phyloP scores from a whole-genome alignment of 2,329 filamentous ascomycete species.

The Pestalotiopsis sp. region DNA sequence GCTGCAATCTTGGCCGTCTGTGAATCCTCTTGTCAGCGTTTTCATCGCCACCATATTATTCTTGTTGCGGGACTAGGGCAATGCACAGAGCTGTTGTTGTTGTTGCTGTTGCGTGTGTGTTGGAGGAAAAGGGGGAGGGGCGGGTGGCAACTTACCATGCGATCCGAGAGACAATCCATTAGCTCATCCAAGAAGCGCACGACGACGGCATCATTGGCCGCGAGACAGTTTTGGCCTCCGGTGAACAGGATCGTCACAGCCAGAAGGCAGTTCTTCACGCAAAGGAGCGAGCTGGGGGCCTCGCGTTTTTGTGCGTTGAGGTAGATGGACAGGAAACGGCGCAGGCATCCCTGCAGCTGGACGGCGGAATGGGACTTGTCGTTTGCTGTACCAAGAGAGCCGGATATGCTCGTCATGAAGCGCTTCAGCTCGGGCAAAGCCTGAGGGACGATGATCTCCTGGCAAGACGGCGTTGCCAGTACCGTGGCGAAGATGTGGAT shows the following conservation, averaged over 20 bases:
- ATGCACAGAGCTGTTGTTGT: no score
- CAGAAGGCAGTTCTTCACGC: slow-evolving; percentile 91
- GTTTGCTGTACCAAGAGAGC: slow-evolving; percentile 39
- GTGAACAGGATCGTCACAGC: slow-evolving; percentile 89
- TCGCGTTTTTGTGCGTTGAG: slow-evolving; percentile 77
- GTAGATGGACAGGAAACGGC: slow-evolving; percentile 81
- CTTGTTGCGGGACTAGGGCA: no score
- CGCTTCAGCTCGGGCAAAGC: slow-evolving; percentile 89
- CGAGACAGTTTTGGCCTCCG: slow-evolving; percentile 73
- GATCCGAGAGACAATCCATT: slow-evolving; percentile 79
- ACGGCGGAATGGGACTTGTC: slow-evolving; percentile 55
- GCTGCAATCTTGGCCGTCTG: slow-evolving; percentile 86
- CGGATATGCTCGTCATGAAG: slow-evolving; percentile 78
- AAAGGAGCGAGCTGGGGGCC: slow-evolving; percentile 74
- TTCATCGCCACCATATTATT: background rate
- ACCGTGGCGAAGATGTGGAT: slow-evolving; percentile 96
- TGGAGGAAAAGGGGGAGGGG: background rate
- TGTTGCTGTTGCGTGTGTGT: background rate
- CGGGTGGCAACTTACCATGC: slow-evolving; percentile 57
- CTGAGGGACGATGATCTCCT: slow-evolving; percentile 86
- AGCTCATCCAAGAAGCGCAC: slow-evolving; percentile 78
- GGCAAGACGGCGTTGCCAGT: slow-evolving; percentile 83
- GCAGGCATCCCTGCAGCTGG: slow-evolving; percentile 81
- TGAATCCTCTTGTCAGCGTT: background rate
- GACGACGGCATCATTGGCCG: slow-evolving; percentile 75